phyloP scores from a whole-genome alignment of 768 basidiomycete species.

The Termitomyces sp. region DNA sequence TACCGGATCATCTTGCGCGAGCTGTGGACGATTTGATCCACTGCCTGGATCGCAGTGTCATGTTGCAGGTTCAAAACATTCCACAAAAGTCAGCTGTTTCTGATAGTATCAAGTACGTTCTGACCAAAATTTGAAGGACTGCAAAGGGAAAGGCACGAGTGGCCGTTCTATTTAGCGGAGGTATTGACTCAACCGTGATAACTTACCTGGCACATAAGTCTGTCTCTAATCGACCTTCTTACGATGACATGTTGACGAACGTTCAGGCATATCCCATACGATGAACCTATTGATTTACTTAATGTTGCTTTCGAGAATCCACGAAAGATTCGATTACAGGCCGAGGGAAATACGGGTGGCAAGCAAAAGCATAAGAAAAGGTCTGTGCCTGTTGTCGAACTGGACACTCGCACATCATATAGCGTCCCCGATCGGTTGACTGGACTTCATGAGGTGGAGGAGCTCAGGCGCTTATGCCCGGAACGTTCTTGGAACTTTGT shows the following conservation, averaged over 20 bases:
- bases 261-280: constrained; percentile 61
- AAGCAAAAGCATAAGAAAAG: constrained; percentile 40
- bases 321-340: constrained; percentile 57
- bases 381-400: constrained; percentile 17
- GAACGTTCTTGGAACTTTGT: constrained; percentile 90
- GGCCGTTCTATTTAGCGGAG: constrained; percentile 92
- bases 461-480: constrained; percentile 74
- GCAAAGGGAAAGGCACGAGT: constrained; percentile 49
- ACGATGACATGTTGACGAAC: not conserved
- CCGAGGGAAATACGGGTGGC: constrained; percentile 43
- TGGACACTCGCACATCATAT: constrained; percentile 38
- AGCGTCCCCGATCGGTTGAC: constrained; percentile 88
- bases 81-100: constrained; percentile 39
- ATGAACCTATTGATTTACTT: constrained; percentile 87
- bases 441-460: constrained; percentile 74
- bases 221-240: constrained; percentile 15
- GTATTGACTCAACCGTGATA: constrained; percentile 87
- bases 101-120: not conserved
- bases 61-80: constrained; percentile 65
- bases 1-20: constrained; percentile 40
- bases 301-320: constrained; percentile 97
- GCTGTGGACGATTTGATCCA: constrained; percentile 50
- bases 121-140: constrained; percentile 15
- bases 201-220: constrained; percentile 79
- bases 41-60: constrained; percentile 65